Conservation (phyloP, 73 alveolate genomes). For the Tetrahymena malaccensis region DNA sequence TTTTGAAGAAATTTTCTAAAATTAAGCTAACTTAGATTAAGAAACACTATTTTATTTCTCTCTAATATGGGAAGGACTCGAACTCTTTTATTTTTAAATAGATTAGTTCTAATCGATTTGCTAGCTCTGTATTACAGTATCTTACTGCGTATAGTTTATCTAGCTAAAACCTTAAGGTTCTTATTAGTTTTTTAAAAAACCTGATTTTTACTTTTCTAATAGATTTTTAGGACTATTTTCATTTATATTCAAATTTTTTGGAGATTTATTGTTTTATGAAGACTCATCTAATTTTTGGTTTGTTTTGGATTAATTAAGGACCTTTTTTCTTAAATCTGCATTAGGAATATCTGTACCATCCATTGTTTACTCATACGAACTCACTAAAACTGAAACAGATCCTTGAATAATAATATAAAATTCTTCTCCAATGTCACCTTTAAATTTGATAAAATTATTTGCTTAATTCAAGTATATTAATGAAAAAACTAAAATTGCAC, state of each 20-base stretch:
- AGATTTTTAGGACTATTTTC: not conserved
- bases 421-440: not conserved
- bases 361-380: not conserved
- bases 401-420: not conserved
- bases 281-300: not conserved
- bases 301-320: not conserved
- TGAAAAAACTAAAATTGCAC: too few relatives aligned
- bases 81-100: too few relatives aligned
- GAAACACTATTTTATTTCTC: not conserved
- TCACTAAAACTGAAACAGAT: not conserved
- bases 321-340: not conserved
- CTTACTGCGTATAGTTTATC: not conserved
- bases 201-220: not conserved
- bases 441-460: not conserved
- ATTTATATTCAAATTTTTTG: too few relatives aligned
- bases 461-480: not conserved
- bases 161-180: not conserved
- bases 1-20: not conserved
- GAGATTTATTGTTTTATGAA: too few relatives aligned
- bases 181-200: not conserved
- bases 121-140: not conserved
- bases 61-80: not conserved
- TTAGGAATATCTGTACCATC: not conserved
- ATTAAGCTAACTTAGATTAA: not conserved
- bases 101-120: not conserved